Percentiles rank a stretch among this genome's conserved stretches.
phyloP scores from a whole-genome alignment of 495 filamentous ascomycete species.

The Aspergillus baeticus region DNA sequence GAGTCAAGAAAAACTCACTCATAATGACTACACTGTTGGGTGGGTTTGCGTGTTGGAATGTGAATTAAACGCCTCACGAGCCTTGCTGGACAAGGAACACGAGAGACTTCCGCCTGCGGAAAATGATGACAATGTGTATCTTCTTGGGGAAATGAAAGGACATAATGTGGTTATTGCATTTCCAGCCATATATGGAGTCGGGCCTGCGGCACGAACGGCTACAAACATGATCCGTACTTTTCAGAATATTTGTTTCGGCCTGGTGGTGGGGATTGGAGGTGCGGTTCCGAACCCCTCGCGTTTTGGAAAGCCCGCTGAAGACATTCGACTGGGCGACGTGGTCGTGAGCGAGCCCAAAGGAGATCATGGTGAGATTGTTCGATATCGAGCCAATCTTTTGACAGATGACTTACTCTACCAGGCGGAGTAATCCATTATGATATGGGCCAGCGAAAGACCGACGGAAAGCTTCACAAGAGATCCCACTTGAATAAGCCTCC shows the following conservation, averaged over 20 bases:
- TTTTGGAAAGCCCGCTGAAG: background rate
- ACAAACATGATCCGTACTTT: constrained; percentile 29
- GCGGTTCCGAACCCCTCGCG: constrained; percentile 20
- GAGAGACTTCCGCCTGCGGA: background rate
- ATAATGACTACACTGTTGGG: constrained; percentile 10
- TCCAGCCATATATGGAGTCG: constrained; percentile 9
- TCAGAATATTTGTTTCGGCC: constrained; percentile 34
- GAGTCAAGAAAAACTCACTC: background rate
- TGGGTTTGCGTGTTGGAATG: constrained; percentile 12
- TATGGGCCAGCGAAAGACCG: constrained; percentile 9
- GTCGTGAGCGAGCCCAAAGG: constrained; percentile 15
- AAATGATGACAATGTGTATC: constrained; percentile 14
- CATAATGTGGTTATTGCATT: constrained; percentile 18
- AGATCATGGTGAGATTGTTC: constrained; percentile 4
- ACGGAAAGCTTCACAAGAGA: constrained; percentile 8
- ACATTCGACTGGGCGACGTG: constrained; percentile 18
- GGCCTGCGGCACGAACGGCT: background rate
- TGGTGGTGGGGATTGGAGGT: constrained; percentile 50
- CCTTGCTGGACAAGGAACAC: constrained; percentile 16
- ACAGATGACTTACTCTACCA: background rate
- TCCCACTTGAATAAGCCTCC: constrained; percentile 15
- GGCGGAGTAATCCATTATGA: constrained; percentile 17
- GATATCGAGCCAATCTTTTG: background rate
- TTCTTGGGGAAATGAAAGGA: constrained; percentile 10
- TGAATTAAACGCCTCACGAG: constrained; percentile 11